Base-by-base conservation (phyloP, 371 early-diverging fungal genomes). In the Haplosporangium sp. region DNA sequence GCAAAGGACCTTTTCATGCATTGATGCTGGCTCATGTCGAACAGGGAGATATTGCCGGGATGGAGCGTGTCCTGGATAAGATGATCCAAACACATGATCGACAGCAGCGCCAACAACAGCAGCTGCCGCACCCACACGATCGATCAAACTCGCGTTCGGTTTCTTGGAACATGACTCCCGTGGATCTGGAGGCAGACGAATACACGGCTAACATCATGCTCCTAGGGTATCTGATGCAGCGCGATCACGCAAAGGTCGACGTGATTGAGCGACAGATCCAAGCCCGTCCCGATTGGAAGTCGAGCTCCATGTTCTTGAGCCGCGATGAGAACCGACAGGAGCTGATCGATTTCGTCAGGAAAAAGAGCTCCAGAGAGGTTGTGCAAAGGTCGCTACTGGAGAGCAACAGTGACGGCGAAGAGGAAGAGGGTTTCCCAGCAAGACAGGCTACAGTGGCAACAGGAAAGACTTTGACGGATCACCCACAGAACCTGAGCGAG, bases 171-270 rank as follows among this genome's bases (percentile, higher is more conserved):
- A 14, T 43, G 21, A 12, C 11, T n/a, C n/a, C 36, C n/a, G 6
- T 37, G 23, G 12, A 70, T 46, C 59, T 71, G 57, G 64, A 72
- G 4, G 72, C 77, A 23, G 77, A 77, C 45, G 77, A 77, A 40
- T 67, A 71, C 54, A 77, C 77, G 6, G 77, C 77, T 41, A 77
- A 64, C 13, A 77, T 77, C 52, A 55, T 77, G 72, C 57, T 77
- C 13, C 62, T 77, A 36, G 77, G 77, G 13, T 77, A 77, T 50
- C 47, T 71, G 14, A 37, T 38, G 6, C 45, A 29, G 4, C 59
- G 60, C 21, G 72, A 77, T 40, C 47, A 55, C 2, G 55, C 51
- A 4, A 77, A 71, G 59, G 77, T 57, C 11, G 61, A 71, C 8
- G 8, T 47, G 52, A 55, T 77, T 53, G 61, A 59, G 37, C 47